A percentile compares a stretch with the other conserved stretches of the same genome.
These are phyloP conservation scores for Aspergillus ochraceus DNA, from an alignment of 2,329 filamentous ascomycete species.

Conservation along the genomic window DNA sequence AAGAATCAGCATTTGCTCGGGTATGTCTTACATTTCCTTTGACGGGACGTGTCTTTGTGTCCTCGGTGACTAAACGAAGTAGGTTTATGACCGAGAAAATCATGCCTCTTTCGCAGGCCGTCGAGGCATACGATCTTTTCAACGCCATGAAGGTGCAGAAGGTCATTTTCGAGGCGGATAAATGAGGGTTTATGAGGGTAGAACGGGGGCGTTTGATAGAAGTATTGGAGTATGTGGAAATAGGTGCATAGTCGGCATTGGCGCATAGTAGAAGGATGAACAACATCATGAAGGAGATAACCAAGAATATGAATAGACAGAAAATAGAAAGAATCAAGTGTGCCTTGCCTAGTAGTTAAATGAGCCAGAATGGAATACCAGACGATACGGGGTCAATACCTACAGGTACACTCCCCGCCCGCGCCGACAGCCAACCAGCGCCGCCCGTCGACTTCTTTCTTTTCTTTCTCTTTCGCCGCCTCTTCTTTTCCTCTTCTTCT, in stretches of 20 bases:
- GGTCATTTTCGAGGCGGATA: conserved; percentile 62
- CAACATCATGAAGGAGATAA: too few species aligned
- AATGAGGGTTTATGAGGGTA: conserved; percentile 24
- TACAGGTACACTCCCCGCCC: not conserved
- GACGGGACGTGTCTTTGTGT: not conserved
- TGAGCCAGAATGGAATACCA: not conserved
- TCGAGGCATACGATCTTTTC: conserved; percentile 69
- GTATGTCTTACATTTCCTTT: conserved; percentile 46
- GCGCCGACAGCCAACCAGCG: not conserved
- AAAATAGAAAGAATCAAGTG: too few species aligned
- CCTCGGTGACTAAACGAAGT: conserved; percentile 19
- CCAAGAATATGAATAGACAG: too few species aligned
- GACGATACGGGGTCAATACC: not conserved
- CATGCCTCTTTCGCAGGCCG: conserved; percentile 67
- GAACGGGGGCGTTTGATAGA: not conserved
- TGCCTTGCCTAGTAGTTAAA: too few species aligned
- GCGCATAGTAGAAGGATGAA: not conserved
- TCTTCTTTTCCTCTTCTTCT: conserved; percentile 6
- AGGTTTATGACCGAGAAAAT: conserved; percentile 78
- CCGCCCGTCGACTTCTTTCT: conserved; percentile 12
- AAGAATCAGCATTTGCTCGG: conserved; percentile 66
- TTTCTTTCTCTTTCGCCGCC: conserved; percentile 9
- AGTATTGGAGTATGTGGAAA: too few species aligned
- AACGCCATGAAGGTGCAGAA: conserved; percentile 73
- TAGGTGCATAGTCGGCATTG: not conserved